Evolutionary conservation across 139 green algal genomes (phyloP).

Genomic region (Chlamydomonas eustigma): DNA sequence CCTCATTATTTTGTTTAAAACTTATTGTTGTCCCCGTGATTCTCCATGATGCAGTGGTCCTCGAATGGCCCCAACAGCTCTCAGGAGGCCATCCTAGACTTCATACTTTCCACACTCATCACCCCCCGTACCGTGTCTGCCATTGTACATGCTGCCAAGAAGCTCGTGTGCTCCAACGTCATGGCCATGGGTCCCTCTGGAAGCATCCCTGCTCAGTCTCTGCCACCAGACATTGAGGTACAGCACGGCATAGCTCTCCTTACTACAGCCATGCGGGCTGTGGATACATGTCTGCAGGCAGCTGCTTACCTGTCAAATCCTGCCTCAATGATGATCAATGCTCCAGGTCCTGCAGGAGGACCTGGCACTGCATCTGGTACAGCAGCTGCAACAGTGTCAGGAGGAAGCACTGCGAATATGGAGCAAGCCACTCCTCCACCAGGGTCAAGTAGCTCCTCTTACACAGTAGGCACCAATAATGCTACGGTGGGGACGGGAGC

Average conservation of each 20-base stretch:
- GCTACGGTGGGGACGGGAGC: neutral
- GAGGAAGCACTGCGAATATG: neutral
- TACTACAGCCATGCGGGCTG: constrained; percentile 31
- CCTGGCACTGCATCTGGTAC: neutral
- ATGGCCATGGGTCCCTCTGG: neutral
- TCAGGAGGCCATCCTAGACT: constrained; percentile 40
- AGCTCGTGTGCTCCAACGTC: constrained; percentile 24
- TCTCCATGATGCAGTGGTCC: neutral
- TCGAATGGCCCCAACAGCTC: neutral
- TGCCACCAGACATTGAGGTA: constrained; percentile 22
- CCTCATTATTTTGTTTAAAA: too few relatives aligned
- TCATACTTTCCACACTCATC: constrained; percentile 44
- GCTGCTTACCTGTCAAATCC: neutral
- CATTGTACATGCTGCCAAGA: constrained; percentile 42
- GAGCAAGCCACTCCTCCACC: too few relatives aligned
- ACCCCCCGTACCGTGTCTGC: constrained; percentile 35
- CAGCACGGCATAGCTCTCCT: constrained; percentile 38
- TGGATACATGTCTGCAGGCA: constrained; percentile 43
- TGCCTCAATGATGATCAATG: neutral
- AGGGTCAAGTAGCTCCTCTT: neutral
- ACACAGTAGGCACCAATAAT: neutral
- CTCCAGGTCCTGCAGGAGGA: neutral
- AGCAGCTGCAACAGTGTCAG: neutral
- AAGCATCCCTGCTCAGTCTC: neutral
- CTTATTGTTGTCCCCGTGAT: too few relatives aligned